phyloP scores from a whole-genome alignment of 352 stramenopile species.

The Peronospora belbahrii region DNA sequence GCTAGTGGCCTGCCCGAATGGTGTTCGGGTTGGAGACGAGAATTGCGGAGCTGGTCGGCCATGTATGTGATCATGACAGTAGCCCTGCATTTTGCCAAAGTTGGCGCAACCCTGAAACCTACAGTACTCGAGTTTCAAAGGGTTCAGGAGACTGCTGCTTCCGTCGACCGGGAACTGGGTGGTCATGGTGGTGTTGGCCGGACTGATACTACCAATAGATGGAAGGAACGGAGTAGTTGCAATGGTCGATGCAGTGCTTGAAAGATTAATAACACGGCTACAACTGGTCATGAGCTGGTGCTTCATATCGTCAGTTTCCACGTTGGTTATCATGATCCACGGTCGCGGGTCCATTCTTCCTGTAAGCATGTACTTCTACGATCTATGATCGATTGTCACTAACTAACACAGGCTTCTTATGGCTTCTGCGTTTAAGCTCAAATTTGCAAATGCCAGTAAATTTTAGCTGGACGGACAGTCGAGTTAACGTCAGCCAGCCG shows the following conservation, averaged over 20 bases:
- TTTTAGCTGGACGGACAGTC: conserved; percentile 5
- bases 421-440: conserved; percentile 13
- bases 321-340: conserved; percentile 16
- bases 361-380: conserved; percentile 15
- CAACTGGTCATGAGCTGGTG: conserved; percentile 15
- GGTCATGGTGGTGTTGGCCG: conserved; percentile 29
- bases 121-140: conserved; percentile 41
- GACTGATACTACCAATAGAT: conserved; percentile 39
- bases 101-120: conserved; percentile 45
- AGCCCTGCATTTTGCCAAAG: conserved; percentile 61
- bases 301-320: conserved; percentile 19
- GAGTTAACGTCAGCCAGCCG: conserved; percentile 18
- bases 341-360: conserved; percentile 17
- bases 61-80: conserved; percentile 56
- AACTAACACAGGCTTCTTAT: conserved; percentile 1
- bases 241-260: conserved; percentile 15
- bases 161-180: conserved; percentile 18
- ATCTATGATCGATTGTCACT: neutral
- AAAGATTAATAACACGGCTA: conserved; percentile 18
- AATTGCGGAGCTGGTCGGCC: conserved; percentile 19
- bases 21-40: conserved; percentile 10
- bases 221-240: conserved; percentile 24
- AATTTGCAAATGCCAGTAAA: conserved; percentile 25
- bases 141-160: conserved; percentile 25
- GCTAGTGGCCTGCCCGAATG: conserved; percentile 7